Evolutionary conservation across 1,284 basidiomycete species (phyloP).

Genomic region (Pyrrhoderma noxium): DNA sequence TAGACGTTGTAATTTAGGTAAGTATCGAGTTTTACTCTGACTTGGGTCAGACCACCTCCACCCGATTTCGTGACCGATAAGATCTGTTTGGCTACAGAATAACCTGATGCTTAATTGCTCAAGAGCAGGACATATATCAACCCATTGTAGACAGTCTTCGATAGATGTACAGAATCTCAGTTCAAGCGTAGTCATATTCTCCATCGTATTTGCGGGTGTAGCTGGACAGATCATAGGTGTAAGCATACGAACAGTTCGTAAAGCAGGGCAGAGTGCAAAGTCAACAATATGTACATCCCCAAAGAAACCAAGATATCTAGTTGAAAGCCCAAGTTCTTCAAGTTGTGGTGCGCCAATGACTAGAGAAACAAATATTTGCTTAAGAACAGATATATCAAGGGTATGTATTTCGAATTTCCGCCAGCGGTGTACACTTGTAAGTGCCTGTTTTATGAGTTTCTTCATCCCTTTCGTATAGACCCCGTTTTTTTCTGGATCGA

Average conservation of each 20-base stretch:
- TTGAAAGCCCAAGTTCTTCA: constrained; percentile 6
- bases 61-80: background rate
- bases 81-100: constrained; percentile 8
- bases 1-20: constrained; percentile 1
- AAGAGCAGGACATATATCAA: constrained; percentile 13
- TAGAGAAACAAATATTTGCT: constrained; percentile 5
- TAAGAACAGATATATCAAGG: constrained; percentile 7
- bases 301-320: constrained; percentile 10
- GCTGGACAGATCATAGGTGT: constrained; percentile 7
- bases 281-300: constrained; percentile 8
- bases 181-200: constrained; percentile 10
- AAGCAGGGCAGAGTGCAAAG: constrained; percentile 5
- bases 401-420: constrained; percentile 10
- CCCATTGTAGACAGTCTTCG: constrained; percentile 13
- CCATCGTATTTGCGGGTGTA: background rate
- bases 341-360: constrained; percentile 11
- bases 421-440: constrained; percentile 7
- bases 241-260: constrained; percentile 4
- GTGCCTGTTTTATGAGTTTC: background rate
- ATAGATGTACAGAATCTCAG: constrained; percentile 11
- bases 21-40: background rate
- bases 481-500: background rate
- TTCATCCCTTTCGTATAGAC: constrained; percentile 4
- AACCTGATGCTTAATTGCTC: constrained; percentile 6
- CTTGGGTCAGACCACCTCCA: background rate